A percentile compares a stretch with the other conserved stretches of the same genome.
These are phyloP conservation scores for Aphanomyces euteiches DNA, from an alignment of 352 stramenopile genomes.

Conservation along the genomic window DNA sequence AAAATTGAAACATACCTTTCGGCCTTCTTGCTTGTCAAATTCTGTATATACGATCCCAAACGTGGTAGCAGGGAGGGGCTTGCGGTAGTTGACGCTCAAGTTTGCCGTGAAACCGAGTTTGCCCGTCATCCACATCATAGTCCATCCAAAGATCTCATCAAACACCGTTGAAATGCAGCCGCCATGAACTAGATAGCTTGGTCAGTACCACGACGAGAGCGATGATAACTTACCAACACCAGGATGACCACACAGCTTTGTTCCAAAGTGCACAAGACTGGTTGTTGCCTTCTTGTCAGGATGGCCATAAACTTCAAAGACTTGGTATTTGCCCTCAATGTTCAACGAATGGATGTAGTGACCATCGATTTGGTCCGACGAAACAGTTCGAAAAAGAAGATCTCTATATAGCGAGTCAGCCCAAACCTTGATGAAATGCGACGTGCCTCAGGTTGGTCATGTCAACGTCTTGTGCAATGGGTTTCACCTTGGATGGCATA, in stretches of 20 bases:
- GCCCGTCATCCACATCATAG: slow-evolving; percentile 19
- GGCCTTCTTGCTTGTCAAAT: slow-evolving; percentile 17
- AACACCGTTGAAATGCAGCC: slow-evolving; percentile 29
- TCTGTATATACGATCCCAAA: slow-evolving; percentile 26
- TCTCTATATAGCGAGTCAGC: neutral
- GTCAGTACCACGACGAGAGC: neutral
- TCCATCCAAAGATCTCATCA: slow-evolving; percentile 30
- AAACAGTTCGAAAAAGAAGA: neutral
- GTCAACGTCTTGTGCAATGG: slow-evolving; percentile 1
- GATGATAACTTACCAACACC: slow-evolving; percentile 13
- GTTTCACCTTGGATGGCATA: slow-evolving; percentile 5
- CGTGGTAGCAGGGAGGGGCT: slow-evolving; percentile 19
- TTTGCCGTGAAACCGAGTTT: slow-evolving; percentile 28
- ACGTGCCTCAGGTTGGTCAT: slow-evolving; percentile 13
- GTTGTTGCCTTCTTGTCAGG: slow-evolving; percentile 22
- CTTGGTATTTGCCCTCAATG: slow-evolving; percentile 26
- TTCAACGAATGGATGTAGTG: slow-evolving; percentile 31
- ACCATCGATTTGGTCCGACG: slow-evolving; percentile 1
- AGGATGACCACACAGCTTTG: slow-evolving; percentile 23
- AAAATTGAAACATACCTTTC: slow-evolving; percentile 8
- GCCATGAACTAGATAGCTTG: slow-evolving; percentile 17
- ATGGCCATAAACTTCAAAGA: slow-evolving; percentile 23
- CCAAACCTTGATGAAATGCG: neutral
- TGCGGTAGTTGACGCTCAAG: slow-evolving; percentile 29
- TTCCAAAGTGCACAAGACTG: slow-evolving; percentile 28